phyloP scores from a whole-genome alignment of 2,329 filamentous ascomycete genomes.

The Phialophora verrucosa region DNA sequence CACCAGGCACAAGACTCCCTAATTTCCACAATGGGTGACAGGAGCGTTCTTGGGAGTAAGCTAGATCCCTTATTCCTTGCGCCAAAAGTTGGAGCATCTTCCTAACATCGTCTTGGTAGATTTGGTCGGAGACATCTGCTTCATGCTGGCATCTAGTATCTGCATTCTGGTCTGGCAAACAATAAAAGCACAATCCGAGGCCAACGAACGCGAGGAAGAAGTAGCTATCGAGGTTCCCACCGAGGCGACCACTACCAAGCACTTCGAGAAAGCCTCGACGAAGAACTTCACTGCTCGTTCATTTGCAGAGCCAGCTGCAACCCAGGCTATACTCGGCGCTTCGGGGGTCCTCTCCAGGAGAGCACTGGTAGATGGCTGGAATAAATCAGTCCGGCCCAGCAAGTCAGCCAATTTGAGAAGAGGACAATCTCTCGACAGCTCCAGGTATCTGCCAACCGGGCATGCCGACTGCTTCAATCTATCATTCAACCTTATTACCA shows the following conservation, averaged over 20 bases:
- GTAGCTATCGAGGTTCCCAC: neutral
- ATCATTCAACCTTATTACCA: neutral
- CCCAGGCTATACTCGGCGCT: neutral
- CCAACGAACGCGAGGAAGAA: neutral
- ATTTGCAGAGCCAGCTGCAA: neutral
- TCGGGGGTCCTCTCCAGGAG: neutral
- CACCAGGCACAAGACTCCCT: neutral
- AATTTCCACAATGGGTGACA: neutral
- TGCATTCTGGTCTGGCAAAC: neutral
- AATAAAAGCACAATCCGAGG: neutral
- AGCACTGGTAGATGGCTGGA: neutral
- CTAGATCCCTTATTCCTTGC: neutral
- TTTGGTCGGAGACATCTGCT: neutral
- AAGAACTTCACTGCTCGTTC: neutral
- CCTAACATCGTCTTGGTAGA: neutral
- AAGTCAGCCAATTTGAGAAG: neutral
- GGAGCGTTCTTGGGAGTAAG: neutral
- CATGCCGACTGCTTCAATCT: neutral
- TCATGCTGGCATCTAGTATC: neutral
- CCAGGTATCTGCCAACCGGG: neutral
- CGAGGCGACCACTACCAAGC: neutral
- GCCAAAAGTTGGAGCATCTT: neutral
- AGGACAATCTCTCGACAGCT: neutral
- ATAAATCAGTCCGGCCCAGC: neutral
- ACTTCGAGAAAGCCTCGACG: neutral